Percentiles rank a stretch among this genome's conserved stretches.
phyloP scores from a whole-genome alignment of 192 early-diverging fungal genomes.

The Chytriomyces sp. region DNA sequence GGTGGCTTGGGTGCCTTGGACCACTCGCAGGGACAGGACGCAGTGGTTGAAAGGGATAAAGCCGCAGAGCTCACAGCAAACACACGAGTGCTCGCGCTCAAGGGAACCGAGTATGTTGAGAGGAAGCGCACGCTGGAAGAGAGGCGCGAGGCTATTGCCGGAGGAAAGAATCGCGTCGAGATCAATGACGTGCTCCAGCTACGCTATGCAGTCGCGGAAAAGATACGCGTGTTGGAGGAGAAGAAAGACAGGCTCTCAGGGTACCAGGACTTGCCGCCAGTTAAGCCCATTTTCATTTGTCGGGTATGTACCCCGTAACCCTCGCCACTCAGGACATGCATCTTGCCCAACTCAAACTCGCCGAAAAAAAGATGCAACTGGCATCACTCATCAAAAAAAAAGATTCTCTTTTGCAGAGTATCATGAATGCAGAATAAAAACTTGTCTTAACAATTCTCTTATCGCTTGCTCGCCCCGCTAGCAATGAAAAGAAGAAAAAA shows the following conservation, averaged over 20 bases:
- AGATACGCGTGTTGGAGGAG: not conserved
- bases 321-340: not conserved
- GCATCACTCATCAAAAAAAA: not conserved
- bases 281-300: not conserved
- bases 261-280: not conserved
- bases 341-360: slow-evolving; percentile 1
- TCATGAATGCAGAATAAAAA: not conserved
- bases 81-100: not conserved
- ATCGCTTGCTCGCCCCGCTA: too few relatives aligned
- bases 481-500: too few relatives aligned
- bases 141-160: not conserved
- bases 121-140: not conserved
- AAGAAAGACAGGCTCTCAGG: not conserved
- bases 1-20: too few relatives aligned
- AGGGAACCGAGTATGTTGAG: not conserved
- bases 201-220: not conserved
- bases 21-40: too few relatives aligned
- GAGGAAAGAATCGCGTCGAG: not conserved
- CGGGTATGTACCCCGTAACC: not conserved
- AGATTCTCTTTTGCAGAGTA: not conserved
- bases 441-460: too few relatives aligned
- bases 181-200: not conserved
- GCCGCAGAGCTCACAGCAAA: not conserved
- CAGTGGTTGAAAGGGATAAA: not conserved
- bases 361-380: slow-evolving; percentile 2